These are phyloP conservation scores for Chlorella variabilis DNA, from an alignment of 163 green algal species.

Conservation along the genomic window DNA sequence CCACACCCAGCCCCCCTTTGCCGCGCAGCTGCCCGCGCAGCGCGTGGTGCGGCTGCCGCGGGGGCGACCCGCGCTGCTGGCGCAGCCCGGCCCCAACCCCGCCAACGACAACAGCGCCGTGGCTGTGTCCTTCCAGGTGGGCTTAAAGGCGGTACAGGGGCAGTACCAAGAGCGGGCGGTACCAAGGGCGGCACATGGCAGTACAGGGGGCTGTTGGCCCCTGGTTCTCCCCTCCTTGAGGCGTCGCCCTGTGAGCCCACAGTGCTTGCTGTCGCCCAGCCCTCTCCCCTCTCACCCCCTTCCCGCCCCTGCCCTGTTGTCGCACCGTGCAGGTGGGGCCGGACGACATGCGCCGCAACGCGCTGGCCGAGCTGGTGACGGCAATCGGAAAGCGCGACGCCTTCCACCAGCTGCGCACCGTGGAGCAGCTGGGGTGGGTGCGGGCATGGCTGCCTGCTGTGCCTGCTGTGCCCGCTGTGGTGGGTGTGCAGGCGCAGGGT, in stretches of 20 bases:
- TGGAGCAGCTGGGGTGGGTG: conserved; percentile 67
- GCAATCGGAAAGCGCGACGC: conserved; percentile 81
- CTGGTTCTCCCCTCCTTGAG: too few relatives aligned
- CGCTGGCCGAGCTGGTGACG: conserved; percentile 80
- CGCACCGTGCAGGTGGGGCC: conserved; percentile 67
- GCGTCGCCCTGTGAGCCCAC: too few relatives aligned
- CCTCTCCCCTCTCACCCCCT: neutral
- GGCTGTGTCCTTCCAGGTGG: conserved; percentile 77
- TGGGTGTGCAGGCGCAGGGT: too few relatives aligned
- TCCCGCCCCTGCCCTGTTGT: neutral
- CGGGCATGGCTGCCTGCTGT: too few relatives aligned
- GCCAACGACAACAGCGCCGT: conserved; percentile 86
- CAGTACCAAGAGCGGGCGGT: too few relatives aligned
- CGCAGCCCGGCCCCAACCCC: conserved; percentile 65
- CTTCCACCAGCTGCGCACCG: conserved; percentile 87
- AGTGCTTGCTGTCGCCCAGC: too few relatives aligned
- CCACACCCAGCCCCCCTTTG: conserved; percentile 43
- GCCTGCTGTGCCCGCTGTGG: too few relatives aligned
- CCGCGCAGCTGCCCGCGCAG: conserved; percentile 53
- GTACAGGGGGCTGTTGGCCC: too few relatives aligned
- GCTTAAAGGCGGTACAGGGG: too few relatives aligned
- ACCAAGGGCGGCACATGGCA: too few relatives aligned
- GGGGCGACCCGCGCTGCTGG: conserved; percentile 50
- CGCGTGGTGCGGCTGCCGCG: conserved; percentile 62
- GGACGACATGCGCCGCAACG: conserved; percentile 74